phyloP scores from a whole-genome alignment of 345 rosid genomes.

The Citrus mangshanensis region DNA sequence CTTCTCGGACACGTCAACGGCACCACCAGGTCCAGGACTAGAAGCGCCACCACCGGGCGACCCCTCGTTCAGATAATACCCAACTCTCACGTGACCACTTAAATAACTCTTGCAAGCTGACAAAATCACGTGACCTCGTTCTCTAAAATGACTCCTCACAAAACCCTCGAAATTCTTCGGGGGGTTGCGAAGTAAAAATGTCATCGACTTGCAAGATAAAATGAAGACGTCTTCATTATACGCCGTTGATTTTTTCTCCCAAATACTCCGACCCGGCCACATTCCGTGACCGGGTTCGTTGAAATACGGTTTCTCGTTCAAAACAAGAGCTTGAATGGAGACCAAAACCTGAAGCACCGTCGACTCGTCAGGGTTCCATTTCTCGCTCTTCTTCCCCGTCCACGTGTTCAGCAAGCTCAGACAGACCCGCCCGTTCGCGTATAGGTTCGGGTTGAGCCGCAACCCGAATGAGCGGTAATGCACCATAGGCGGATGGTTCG shows the following conservation, averaged over 20 bases:
- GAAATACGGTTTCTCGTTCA: slow-evolving; percentile 50
- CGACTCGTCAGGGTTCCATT: slow-evolving; percentile 45
- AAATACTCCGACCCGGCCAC: slow-evolving; percentile 10
- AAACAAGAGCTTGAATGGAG: slow-evolving; percentile 57
- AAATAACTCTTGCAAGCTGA: slow-evolving; percentile 37
- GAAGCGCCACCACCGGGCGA: neutral
- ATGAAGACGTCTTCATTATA: slow-evolving; percentile 40
- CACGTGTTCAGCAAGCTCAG: slow-evolving; percentile 58
- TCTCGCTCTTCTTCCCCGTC: slow-evolving; percentile 39
- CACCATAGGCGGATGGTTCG: slow-evolving; percentile 42
- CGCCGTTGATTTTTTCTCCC: slow-evolving; percentile 30
- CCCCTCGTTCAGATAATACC: slow-evolving; percentile 22
- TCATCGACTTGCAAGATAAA: slow-evolving; percentile 38
- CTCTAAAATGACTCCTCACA: slow-evolving; percentile 36
- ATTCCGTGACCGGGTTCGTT: slow-evolving; percentile 42
- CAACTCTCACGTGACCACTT: slow-evolving; percentile 30
- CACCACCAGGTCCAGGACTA: neutral
- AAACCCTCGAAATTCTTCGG: slow-evolving; percentile 46
- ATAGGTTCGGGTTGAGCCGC: slow-evolving; percentile 59
- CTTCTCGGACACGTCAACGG: slow-evolving; percentile 14
- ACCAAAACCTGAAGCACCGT: slow-evolving; percentile 54
- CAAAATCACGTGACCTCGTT: slow-evolving; percentile 28
- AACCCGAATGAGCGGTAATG: slow-evolving; percentile 45
- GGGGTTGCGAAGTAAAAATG: slow-evolving; percentile 22
- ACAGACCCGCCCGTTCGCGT: slow-evolving; percentile 44